Evolutionary conservation across 768 basidiomycete genomes (phyloP).

Genomic region (Mycena latifolia): DNA sequence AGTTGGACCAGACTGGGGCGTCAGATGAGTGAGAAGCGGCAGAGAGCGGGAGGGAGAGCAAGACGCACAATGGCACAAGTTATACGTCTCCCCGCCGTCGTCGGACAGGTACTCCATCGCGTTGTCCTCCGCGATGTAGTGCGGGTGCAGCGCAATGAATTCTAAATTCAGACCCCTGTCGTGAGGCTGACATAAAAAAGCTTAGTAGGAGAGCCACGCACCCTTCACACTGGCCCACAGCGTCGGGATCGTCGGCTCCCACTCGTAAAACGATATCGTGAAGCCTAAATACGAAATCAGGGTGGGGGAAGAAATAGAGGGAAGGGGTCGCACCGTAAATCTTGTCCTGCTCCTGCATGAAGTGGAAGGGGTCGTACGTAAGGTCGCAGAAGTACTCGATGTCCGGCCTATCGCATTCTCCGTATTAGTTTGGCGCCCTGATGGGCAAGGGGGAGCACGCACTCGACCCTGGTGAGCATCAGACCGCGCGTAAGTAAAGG

Average conservation of each 20-base stretch:
- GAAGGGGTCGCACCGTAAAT: constrained; percentile 64
- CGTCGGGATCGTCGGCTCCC: constrained; percentile 80
- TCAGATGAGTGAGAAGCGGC: not conserved
- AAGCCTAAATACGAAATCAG: constrained; percentile 57
- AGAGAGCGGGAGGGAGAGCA: not conserved
- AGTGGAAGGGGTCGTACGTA: constrained; percentile 75
- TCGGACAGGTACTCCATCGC: constrained; percentile 76
- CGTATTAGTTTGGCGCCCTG: constrained; percentile 35
- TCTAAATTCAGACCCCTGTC: constrained; percentile 50
- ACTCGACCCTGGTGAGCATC: constrained; percentile 48
- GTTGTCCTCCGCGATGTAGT: constrained; percentile 69
- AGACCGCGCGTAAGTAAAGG: not conserved
- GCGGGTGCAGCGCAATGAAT: constrained; percentile 68
- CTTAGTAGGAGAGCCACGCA: constrained; percentile 39
- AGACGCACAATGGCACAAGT: constrained; percentile 80
- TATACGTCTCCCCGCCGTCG: constrained; percentile 78
- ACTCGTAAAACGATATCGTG: constrained; percentile 83
- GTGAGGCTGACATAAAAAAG: too few species aligned
- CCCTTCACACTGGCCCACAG: constrained; percentile 82
- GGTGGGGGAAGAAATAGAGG: not conserved
- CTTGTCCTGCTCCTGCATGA: constrained; percentile 80
- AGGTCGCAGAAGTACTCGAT: constrained; percentile 85
- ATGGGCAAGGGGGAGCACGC: constrained; percentile 36
- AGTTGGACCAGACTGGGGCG: constrained; percentile 71
- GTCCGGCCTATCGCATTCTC: constrained; percentile 67